A percentile compares a stretch with the other conserved stretches of the same genome.
Conservation (phyloP, 2,329 filamentous ascomycete species). For the Aspergillus hiratsukae region DNA sequence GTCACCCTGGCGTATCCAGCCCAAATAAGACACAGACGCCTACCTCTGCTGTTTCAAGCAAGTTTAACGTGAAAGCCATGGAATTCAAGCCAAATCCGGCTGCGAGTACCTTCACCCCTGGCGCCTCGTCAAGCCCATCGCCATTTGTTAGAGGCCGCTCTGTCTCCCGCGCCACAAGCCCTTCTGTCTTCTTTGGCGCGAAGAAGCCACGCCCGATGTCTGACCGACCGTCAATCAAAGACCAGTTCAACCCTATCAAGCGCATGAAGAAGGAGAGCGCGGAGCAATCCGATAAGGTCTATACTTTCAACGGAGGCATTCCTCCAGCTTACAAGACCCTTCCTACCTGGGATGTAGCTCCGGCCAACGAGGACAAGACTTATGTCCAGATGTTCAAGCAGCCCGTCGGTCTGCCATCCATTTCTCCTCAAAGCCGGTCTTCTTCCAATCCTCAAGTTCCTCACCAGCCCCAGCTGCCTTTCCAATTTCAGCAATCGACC, state of each 20-base stretch:
- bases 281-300: constrained; percentile 55
- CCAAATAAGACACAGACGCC: constrained; percentile 49
- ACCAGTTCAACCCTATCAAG: constrained; percentile 61
- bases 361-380: constrained; percentile 68
- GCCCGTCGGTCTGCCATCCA: constrained; percentile 55
- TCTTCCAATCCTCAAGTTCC: constrained; percentile 63
- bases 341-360: constrained; percentile 74
- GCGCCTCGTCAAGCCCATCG: constrained; percentile 58
- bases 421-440: constrained; percentile 65
- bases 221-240: constrained; percentile 51
- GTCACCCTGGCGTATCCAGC: constrained; percentile 44
- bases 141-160: constrained; percentile 53
- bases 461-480: constrained; percentile 78
- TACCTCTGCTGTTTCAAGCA: constrained; percentile 48
- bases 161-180: constrained; percentile 45
- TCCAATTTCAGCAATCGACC: constrained; percentile 72
- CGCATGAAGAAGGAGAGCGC: constrained; percentile 64
- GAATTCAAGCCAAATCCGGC: constrained; percentile 85
- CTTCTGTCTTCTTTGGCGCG: constrained; percentile 57
- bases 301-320: constrained; percentile 74
- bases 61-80: constrained; percentile 59
- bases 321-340: constrained; percentile 77
- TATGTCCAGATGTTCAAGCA: constrained; percentile 78
- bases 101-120: constrained; percentile 75
- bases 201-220: constrained; percentile 65